Evolutionary conservation across 345 rosid genomes (phyloP).

Genomic region (Kernera saxatilis): DNA sequence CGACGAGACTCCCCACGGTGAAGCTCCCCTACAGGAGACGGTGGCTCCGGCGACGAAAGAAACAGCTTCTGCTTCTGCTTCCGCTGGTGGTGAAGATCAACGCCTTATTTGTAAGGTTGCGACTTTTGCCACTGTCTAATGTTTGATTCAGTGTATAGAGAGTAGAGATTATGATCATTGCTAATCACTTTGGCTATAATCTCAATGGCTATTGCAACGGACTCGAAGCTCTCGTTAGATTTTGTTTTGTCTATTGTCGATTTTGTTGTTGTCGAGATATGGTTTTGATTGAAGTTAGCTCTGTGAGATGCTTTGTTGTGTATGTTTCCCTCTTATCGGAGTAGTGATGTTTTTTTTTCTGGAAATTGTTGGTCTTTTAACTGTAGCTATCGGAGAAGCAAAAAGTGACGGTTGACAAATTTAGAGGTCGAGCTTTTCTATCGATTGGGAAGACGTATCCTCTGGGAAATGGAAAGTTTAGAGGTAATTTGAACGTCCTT

Average conservation of each 20-base stretch:
- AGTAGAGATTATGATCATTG: background rate
- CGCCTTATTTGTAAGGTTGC: slow-evolving; percentile 59
- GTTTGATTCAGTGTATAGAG: background rate
- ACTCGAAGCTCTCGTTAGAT: background rate
- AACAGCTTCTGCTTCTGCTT: background rate
- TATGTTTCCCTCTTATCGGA: background rate
- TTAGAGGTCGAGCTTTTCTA: slow-evolving; percentile 43
- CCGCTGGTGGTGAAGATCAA: slow-evolving; percentile 25
- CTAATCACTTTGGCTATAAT: background rate
- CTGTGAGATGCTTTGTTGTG: background rate
- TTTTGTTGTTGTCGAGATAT: too few relatives aligned
- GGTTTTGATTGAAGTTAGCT: background rate
- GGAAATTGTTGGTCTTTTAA: slow-evolving; percentile 9
- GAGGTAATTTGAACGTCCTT: slow-evolving; percentile 36
- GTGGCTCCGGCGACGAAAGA: slow-evolving; percentile 19
- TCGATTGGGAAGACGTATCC: slow-evolving; percentile 49
- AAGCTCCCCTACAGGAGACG: background rate
- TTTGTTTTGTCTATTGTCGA: too few relatives aligned
- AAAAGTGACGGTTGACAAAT: slow-evolving; percentile 42
- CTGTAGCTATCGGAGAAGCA: slow-evolving; percentile 57
- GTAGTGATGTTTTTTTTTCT: background rate
- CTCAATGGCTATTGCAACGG: background rate
- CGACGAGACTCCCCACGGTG: slow-evolving; percentile 15
- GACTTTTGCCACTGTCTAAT: background rate
- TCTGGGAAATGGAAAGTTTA: slow-evolving; percentile 39